Conservation (phyloP, 1,284 basidiomycete species). For the Cutaneotrichosporon mucoides region DNA sequence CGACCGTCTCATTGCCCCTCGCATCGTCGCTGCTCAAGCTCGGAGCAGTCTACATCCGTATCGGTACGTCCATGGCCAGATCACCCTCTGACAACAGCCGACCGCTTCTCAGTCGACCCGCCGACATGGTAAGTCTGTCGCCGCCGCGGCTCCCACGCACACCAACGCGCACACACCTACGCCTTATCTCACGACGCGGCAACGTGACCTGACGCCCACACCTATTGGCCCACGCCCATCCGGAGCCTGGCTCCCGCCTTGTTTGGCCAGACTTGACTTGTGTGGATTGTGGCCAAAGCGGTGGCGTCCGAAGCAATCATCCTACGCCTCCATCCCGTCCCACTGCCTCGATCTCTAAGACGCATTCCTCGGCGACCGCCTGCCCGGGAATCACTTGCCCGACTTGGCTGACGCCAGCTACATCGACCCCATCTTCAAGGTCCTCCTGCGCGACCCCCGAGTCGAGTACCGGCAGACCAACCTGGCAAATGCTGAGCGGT, state of each 20-base stretch:
- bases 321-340: neutral
- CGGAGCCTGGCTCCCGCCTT: no score
- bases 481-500: slow-evolving; percentile 55
- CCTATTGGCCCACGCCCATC: no score
- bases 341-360: neutral
- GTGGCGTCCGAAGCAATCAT: no score
- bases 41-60: slow-evolving; percentile 59
- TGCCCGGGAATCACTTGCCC: neutral
- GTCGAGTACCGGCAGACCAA: slow-evolving; percentile 75
- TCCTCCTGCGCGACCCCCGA: slow-evolving; percentile 53
- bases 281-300: no score
- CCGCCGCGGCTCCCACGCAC: neutral
- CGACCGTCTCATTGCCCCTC: slow-evolving; percentile 33
- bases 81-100: slow-evolving; percentile 51
- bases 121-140: slow-evolving; percentile 69
- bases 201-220: no score
- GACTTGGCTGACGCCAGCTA: slow-evolving; percentile 55
- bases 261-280: no score
- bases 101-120: slow-evolving; percentile 77
- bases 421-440: slow-evolving; percentile 69
- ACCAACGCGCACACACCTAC: neutral
- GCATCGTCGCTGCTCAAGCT: slow-evolving; percentile 29
- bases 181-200: no score
- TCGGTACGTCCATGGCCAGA: slow-evolving; percentile 49
- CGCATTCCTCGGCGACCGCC: neutral